phyloP scores from a whole-genome alignment of 345 rosid species.

The Brassica carinata region DNA sequence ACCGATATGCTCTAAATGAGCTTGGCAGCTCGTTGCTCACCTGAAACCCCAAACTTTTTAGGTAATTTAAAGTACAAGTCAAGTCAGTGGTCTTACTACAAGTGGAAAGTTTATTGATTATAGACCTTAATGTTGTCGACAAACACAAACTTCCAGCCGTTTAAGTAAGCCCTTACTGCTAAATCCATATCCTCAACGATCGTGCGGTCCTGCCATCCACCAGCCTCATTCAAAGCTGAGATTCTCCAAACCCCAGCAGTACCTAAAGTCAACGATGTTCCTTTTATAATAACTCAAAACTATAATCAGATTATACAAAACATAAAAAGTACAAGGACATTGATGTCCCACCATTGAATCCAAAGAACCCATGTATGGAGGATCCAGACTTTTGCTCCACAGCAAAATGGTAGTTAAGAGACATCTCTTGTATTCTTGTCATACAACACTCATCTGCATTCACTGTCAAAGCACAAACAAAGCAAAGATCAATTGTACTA shows the following conservation, averaged over 20 bases:
- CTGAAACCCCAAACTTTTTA: slow-evolving; percentile 37
- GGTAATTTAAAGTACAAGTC: not conserved
- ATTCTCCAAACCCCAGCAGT: slow-evolving; percentile 98
- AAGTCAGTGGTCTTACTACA: not conserved
- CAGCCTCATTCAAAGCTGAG: slow-evolving; percentile 69
- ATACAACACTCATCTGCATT: slow-evolving; percentile 40
- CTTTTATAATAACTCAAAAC: not conserved
- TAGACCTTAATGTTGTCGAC: slow-evolving; percentile 50
- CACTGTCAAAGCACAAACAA: slow-evolving; percentile 8
- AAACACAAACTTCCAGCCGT: slow-evolving; percentile 79
- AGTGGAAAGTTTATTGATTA: not conserved
- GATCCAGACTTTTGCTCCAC: slow-evolving; percentile 46
- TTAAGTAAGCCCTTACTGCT: slow-evolving; percentile 83
- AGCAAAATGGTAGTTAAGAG: slow-evolving; percentile 42
- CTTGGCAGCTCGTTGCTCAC: slow-evolving; percentile 91
- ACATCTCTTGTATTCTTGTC: slow-evolving; percentile 49
- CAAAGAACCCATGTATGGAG: slow-evolving; percentile 37
- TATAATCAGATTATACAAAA: not conserved
- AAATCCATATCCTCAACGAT: slow-evolving; percentile 96
- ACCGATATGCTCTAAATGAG: slow-evolving; percentile 79
- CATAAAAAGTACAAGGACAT: too few species aligned
- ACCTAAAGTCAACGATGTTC: slow-evolving; percentile 45
- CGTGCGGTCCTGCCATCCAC: slow-evolving; percentile 94
- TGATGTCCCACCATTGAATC: slow-evolving; percentile 37
- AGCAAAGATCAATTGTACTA: not conserved